phyloP scores from a whole-genome alignment of 148 eudicot genomes.

The Diospyros kaki region DNA sequence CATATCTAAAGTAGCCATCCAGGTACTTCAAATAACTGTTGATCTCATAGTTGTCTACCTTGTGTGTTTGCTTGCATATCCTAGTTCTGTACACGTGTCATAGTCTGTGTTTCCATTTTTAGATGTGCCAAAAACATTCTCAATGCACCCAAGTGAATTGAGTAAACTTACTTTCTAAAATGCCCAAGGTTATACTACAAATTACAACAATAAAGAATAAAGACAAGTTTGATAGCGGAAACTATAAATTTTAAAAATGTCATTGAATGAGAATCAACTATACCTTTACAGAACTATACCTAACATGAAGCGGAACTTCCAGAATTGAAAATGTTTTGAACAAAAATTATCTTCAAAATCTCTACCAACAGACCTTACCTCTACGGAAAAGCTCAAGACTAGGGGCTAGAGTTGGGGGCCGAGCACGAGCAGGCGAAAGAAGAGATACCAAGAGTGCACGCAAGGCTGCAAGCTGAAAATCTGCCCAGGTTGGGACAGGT shows the following conservation, averaged over 20 bases:
- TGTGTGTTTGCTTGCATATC: background rate
- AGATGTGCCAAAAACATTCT: background rate
- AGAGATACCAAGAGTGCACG: constrained; percentile 84
- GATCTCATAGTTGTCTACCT: constrained; percentile 1
- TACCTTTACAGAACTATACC: background rate
- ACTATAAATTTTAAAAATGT: background rate
- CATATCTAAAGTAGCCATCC: background rate
- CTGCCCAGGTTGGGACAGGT: constrained; percentile 39
- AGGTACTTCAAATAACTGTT: background rate
- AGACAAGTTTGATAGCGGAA: background rate
- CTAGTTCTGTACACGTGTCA: background rate
- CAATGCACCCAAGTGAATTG: too few species aligned
- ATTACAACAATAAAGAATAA: background rate
- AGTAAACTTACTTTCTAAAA: too few species aligned
- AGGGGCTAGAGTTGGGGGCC: constrained; percentile 64
- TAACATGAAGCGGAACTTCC: background rate
- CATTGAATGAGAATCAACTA: background rate
- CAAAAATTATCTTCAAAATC: background rate
- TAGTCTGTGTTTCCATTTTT: background rate
- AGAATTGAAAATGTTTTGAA: background rate
- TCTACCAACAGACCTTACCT: constrained; percentile 40
- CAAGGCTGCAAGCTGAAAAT: constrained; percentile 75
- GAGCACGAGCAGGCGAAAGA: constrained; percentile 61
- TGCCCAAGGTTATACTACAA: too few species aligned
- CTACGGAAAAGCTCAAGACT: constrained; percentile 70